phyloP scores from a whole-genome alignment of 2,329 filamentous ascomycete genomes.

The Fusarium siculi region DNA sequence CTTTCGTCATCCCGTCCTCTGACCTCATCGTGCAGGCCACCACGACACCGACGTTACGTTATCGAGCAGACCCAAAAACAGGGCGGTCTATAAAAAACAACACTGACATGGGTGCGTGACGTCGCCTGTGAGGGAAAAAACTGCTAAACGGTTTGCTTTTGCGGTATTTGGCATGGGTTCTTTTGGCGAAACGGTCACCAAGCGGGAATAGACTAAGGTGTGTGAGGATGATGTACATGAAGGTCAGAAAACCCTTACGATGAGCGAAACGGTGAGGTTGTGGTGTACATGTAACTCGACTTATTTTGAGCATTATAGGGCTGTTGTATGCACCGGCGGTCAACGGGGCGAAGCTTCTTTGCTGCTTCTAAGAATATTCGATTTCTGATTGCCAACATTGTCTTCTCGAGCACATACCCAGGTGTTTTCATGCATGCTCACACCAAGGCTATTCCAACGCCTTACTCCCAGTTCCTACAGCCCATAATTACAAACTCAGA shows the following conservation, averaged over 20 bases:
- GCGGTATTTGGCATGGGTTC: conserved; percentile 6
- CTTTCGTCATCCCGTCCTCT: conserved; percentile 44
- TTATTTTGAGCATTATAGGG: conserved; percentile 1
- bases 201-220: conserved; percentile 4
- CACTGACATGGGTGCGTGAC: conserved; percentile 22
- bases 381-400: conserved; percentile 3
- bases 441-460: conserved; percentile 28
- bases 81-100: conserved; percentile 35
- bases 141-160: conserved; percentile 3
- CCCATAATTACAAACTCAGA: conserved; percentile 17
- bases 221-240: conserved; percentile 17
- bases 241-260: not conserved
- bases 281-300: not conserved
- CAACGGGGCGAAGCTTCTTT: conserved; percentile 8
- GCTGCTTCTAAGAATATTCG: conserved; percentile 32
- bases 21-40: conserved; percentile 46
- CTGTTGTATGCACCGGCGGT: conserved; percentile 6
- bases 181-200: conserved; percentile 14
- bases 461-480: conserved; percentile 33
- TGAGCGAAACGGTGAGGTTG: conserved; percentile 4
- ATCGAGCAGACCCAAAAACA: conserved; percentile 18
- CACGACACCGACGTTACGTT: conserved; percentile 7
- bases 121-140: not conserved
- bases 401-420: not conserved
- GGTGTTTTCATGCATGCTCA: conserved; percentile 1